Evolutionary conservation across 768 basidiomycete genomes (phyloP).

Genomic region (Psilocybe azurescens): DNA sequence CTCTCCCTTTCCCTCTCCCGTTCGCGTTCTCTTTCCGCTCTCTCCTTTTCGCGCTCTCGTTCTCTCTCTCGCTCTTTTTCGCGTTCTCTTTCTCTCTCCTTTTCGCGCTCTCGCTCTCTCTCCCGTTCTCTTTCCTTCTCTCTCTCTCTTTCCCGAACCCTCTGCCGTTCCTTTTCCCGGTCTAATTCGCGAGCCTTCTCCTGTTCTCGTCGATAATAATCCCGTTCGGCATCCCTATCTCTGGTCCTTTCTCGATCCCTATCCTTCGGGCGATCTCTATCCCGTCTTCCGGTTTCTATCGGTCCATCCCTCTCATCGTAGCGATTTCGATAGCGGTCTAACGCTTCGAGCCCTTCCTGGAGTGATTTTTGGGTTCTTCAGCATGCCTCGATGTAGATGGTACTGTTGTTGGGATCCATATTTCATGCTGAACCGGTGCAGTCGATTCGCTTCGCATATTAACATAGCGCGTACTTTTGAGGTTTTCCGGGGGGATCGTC

Average conservation of each 20-base stretch:
- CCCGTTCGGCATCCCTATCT: slow-evolving; percentile 24
- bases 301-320: slow-evolving; percentile 17
- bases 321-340: slow-evolving; percentile 16
- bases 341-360: slow-evolving; percentile 14
- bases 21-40: slow-evolving; percentile 19
- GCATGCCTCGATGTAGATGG: slow-evolving; percentile 25
- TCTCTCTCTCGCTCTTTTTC: slow-evolving; percentile 21
- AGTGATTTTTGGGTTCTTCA: slow-evolving; percentile 20
- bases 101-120: slow-evolving; percentile 19
- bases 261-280: slow-evolving; percentile 27
- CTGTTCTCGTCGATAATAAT: slow-evolving; percentile 17
- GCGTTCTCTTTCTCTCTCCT: slow-evolving; percentile 20
- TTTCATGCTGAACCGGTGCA: slow-evolving; percentile 22
- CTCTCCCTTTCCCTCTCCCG: slow-evolving; percentile 21
- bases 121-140: slow-evolving; percentile 18
- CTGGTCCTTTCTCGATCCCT: slow-evolving; percentile 26
- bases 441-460: slow-evolving; percentile 19
- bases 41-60: slow-evolving; percentile 2
- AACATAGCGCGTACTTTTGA: slow-evolving; percentile 16
- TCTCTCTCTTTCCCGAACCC: slow-evolving; percentile 19
- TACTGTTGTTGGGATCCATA: slow-evolving; percentile 26
- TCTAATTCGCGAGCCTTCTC: slow-evolving; percentile 18
- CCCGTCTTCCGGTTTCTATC: slow-evolving; percentile 15
- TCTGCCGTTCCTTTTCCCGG: slow-evolving; percentile 20
- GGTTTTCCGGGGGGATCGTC: slow-evolving; percentile 16